A percentile compares a stretch with the other conserved stretches of the same genome.
These are phyloP conservation scores for Phytophthora citrophthora DNA, from an alignment of 352 stramenopile species.

Conservation along the genomic window DNA sequence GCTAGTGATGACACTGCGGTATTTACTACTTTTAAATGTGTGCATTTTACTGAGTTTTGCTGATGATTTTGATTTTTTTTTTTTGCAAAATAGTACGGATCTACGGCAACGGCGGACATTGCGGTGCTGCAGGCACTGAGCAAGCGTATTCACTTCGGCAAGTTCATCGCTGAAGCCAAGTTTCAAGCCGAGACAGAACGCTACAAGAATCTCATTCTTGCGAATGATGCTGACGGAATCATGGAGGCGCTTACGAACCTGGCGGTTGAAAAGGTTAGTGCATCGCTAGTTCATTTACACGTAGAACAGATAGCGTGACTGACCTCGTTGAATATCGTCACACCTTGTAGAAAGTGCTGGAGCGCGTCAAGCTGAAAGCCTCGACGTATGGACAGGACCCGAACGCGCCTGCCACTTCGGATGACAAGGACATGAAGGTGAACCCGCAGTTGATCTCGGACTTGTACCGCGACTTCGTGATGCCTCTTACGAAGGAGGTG, in stretches of 20 bases:
- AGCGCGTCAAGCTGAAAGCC: slow-evolving; percentile 96
- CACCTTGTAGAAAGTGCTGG: slow-evolving; percentile 76
- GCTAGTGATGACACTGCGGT: slow-evolving; percentile 91
- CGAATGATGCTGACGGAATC: slow-evolving; percentile 95
- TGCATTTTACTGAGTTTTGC: neutral
- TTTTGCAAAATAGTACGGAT: slow-evolving; percentile 65
- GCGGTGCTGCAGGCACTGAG: slow-evolving; percentile 95
- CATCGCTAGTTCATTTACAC: too few species aligned
- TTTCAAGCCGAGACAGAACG: slow-evolving; percentile 91
- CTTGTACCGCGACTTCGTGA: slow-evolving; percentile 98
- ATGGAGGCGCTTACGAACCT: slow-evolving; percentile 96
- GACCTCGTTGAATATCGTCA: neutral
- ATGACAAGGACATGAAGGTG: slow-evolving; percentile 90
- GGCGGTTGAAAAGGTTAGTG: slow-evolving; percentile 89
- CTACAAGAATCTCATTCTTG: slow-evolving; percentile 93
- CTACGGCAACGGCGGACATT: slow-evolving; percentile 89
- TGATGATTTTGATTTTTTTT: neutral
- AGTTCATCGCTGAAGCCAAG: slow-evolving; percentile 99
- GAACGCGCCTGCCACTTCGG: slow-evolving; percentile 45
- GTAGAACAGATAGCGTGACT: neutral
- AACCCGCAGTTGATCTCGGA: slow-evolving; percentile 96
- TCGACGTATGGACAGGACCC: slow-evolving; percentile 94
- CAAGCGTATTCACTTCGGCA: slow-evolving; percentile 98
- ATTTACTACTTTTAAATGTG: neutral
- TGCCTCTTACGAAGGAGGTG: slow-evolving; percentile 99